Evolutionary conservation across 352 stramenopile genomes (phyloP), one percentile per base, ranked within the genome.

Genomic region (Phytophthora melonis): DNA sequence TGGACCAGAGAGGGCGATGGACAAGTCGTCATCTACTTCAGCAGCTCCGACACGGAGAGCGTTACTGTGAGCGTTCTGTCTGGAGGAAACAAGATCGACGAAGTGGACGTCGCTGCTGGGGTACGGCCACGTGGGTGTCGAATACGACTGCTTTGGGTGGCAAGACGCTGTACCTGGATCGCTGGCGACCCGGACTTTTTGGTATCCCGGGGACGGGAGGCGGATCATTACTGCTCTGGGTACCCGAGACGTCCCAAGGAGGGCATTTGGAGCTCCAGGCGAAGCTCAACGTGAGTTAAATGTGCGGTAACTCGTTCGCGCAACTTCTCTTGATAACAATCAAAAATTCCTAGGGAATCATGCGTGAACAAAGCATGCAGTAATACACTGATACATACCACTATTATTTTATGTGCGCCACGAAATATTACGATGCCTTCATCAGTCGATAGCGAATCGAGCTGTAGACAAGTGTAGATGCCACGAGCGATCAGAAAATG

Each of bases 121-220:
- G 34, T 5, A 78, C 11, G 1, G 77, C 67, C 16, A 55, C 58
- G 13, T 90, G 83, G 83, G 77, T 32, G 7, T 81, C 76, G 19
- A 81, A 59, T 3, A 69, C 30, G 30, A 34, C 30, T 34, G 30
- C 30, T 10, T 86, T 16, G 58, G 68, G 80, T 5, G 80, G 85
- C 58, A 93, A 90, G 72, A 94, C 87, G 18, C 25, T 93, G 50
- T 94, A 92, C 73, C 34, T 93, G 64, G 84, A 91, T 58, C 87
- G 86, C 18, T 93, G 84, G 82, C 84, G 87, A 11, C 70, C 82
- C 4, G 81, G 80, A 32, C 77, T 90, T 21, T 68, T 91, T 3
- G 82, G 85, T 23, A 54, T 94, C 14, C 82, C 86, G 1, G 80
- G 82, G 19, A 89, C 79, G 8, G 80, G 79, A 10, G 87, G 87